phyloP scores from a whole-genome alignment of 345 rosid genomes.

The Salix koriyanagi region DNA sequence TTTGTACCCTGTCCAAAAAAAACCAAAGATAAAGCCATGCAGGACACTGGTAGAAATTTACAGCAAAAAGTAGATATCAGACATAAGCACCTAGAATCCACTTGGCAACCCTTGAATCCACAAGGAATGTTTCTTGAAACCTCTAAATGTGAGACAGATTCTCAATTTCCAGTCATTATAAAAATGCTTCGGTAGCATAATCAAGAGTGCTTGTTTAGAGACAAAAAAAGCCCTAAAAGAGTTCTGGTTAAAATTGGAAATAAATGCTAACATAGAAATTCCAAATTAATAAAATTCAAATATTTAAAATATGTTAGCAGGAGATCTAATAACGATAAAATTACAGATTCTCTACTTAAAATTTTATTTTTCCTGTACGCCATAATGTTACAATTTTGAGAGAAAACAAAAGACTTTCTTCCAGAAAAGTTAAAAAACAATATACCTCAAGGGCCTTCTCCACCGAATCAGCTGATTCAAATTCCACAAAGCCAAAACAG shows the following conservation, averaged over 20 bases:
- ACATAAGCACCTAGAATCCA: background rate
- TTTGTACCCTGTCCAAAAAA: background rate
- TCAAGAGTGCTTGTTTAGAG: background rate
- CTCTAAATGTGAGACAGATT: background rate
- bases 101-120: background rate
- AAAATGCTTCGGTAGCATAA: background rate
- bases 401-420: background rate
- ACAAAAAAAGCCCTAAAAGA: background rate
- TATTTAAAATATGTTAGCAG: background rate
- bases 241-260: background rate
- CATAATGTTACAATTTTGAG: background rate
- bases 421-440: background rate
- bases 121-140: background rate
- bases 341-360: background rate
- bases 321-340: background rate
- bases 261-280: background rate
- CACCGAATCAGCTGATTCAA: conserved; percentile 59
- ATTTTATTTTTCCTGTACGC: background rate
- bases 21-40: background rate
- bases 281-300: background rate
- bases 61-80: background rate
- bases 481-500: conserved; percentile 85
- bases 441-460: conserved; percentile 59
- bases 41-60: background rate
- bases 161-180: background rate